Conservation (phyloP, 805 yeast species). For the Yamadazyma laniorum region DNA sequence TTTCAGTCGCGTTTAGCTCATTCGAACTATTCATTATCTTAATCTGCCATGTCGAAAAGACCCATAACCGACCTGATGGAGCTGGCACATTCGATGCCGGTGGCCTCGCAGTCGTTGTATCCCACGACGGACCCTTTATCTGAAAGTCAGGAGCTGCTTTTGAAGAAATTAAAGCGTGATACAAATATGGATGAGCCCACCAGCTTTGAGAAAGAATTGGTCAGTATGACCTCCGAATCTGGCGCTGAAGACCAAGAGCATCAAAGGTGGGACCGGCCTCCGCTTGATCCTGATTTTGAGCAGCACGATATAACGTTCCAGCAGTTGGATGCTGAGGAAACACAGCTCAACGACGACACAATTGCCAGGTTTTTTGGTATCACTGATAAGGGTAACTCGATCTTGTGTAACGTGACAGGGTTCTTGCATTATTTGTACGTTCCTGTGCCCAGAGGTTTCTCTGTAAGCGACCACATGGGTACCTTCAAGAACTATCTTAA, state of each 20-base stretch:
- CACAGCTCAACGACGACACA: conserved; percentile 53
- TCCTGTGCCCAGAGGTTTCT: conserved; percentile 82
- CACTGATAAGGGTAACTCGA: conserved; percentile 82
- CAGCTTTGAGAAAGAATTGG: conserved; percentile 40
- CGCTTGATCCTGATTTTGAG: conserved; percentile 48
- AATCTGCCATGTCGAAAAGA: conserved; percentile 6
- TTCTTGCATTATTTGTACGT: conserved; percentile 88
- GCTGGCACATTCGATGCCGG: conserved; percentile 36
- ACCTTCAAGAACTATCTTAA: conserved; percentile 47
- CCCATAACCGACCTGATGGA: conserved; percentile 3
- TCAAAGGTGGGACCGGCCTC: conserved; percentile 55
- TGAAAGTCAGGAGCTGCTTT: conserved; percentile 25
- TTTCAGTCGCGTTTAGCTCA: conserved; percentile 2
- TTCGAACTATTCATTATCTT: neutral
- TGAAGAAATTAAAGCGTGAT: conserved; percentile 31
- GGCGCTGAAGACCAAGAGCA: conserved; percentile 30
- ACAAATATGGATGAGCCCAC: conserved; percentile 28
- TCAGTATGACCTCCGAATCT: conserved; percentile 33
- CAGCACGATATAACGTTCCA: conserved; percentile 71
- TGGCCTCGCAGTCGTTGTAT: conserved; percentile 20
- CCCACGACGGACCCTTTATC: conserved; percentile 24
- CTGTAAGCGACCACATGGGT: conserved; percentile 49
- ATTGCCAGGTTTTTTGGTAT: conserved; percentile 89
- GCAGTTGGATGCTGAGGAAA: conserved; percentile 94
- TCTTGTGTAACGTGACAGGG: conserved; percentile 85